Evolutionary conservation across 805 yeast species (phyloP).

Genomic region (Candida ipomoeae): DNA sequence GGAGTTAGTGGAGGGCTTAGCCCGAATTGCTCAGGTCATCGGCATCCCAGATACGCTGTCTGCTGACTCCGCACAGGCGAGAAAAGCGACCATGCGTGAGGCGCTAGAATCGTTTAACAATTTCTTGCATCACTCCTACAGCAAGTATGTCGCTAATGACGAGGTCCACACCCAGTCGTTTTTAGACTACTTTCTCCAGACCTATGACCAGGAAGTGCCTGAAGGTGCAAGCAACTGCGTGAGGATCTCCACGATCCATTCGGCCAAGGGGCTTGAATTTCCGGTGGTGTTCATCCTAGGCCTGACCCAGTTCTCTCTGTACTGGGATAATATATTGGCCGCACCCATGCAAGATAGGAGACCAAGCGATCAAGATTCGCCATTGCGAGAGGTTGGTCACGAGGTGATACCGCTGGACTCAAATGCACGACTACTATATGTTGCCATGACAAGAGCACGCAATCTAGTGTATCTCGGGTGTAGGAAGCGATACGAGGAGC

Average conservation of each 20-base stretch:
- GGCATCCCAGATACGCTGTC: slow-evolving; percentile 7
- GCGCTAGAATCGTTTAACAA: slow-evolving; percentile 13
- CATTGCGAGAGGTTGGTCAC: not conserved
- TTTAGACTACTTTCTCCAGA: slow-evolving; percentile 37
- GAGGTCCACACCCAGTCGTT: slow-evolving; percentile 19
- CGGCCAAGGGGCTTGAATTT: slow-evolving; percentile 71
- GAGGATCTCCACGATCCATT: slow-evolving; percentile 64
- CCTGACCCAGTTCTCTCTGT: slow-evolving; percentile 6
- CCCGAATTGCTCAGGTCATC: slow-evolving; percentile 10
- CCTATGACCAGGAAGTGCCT: slow-evolving; percentile 36
- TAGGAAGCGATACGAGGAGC: not conserved
- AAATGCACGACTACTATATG: slow-evolving; percentile 46
- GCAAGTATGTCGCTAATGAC: slow-evolving; percentile 1
- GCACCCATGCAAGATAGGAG: not conserved
- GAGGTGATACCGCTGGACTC: not conserved
- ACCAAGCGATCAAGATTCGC: not conserved
- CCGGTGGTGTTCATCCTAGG: slow-evolving; percentile 57
- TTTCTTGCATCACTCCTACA: slow-evolving; percentile 15
- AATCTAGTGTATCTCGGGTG: slow-evolving; percentile 37
- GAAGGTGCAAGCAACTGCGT: slow-evolving; percentile 29
- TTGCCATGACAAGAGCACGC: slow-evolving; percentile 63
- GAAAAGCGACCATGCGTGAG: slow-evolving; percentile 7
- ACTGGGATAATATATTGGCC: slow-evolving; percentile 11
- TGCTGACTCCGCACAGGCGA: slow-evolving; percentile 1
- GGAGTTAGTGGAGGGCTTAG: slow-evolving; percentile 10